Conservation (phyloP, 805 yeast species). For the Candida tallmaniae region DNA sequence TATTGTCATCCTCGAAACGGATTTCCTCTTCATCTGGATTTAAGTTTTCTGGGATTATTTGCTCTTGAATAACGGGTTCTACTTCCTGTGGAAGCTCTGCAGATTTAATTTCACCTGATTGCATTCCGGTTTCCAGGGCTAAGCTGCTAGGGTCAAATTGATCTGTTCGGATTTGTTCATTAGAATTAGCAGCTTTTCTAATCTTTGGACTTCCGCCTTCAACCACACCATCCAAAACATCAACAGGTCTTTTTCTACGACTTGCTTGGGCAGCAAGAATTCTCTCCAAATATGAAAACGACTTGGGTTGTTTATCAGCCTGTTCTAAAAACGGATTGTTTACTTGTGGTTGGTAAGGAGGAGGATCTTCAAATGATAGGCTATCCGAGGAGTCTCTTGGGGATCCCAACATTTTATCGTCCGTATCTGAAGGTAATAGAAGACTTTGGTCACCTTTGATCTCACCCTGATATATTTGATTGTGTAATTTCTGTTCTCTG, state of each 20-base stretch:
- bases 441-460: conserved; percentile 2
- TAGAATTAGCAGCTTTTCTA: too few species aligned
- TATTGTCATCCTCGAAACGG: background rate
- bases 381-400: background rate
- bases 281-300: conserved; percentile 27
- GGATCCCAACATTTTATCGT: conserved; percentile 1
- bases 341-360: background rate
- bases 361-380: conserved; percentile 3
- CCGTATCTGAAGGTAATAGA: conserved; percentile 4
- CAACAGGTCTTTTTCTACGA: background rate
- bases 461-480: background rate
- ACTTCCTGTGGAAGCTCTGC: too few species aligned
- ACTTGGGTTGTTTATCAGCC: background rate
- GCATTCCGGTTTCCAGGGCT: too few species aligned
- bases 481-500: conserved; percentile 1
- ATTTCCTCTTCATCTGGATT: background rate
- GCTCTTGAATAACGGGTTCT: too few species aligned
- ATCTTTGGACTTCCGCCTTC: conserved; percentile 2
- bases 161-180: too few species aligned
- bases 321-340: background rate
- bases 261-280: conserved; percentile 20
- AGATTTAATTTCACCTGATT: too few species aligned
- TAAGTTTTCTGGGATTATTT: too few species aligned
- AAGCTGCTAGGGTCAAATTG: too few species aligned
- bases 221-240: background rate